phyloP scores from a whole-genome alignment of 2,329 filamentous ascomycete genomes.

The Clathrospora elynae region DNA sequence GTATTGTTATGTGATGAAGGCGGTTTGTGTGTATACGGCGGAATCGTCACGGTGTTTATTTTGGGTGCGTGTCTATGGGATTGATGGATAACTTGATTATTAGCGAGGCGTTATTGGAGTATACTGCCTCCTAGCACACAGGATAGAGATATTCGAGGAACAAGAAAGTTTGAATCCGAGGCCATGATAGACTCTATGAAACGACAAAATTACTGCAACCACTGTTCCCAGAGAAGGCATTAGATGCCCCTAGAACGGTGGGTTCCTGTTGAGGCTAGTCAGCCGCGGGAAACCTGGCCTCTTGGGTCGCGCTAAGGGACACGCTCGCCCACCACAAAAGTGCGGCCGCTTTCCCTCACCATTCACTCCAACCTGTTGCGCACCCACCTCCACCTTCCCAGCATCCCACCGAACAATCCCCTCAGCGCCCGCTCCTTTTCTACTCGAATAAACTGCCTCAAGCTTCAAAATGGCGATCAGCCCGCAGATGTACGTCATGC shows the following conservation, averaged over 20 bases:
- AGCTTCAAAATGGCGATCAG: constrained; percentile 43
- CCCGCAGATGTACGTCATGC: constrained; percentile 43
- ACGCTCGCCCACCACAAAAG: constrained; percentile 33
- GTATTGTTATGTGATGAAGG: constrained; percentile 50
- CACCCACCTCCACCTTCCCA: constrained; percentile 13
- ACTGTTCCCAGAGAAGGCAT: constrained; percentile 37
- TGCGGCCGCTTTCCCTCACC: constrained; percentile 14
- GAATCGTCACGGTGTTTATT: constrained; percentile 1
- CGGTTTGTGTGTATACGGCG: not conserved
- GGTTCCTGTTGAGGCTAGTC: constrained; percentile 26
- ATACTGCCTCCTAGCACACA: not conserved
- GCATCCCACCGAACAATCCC: constrained; percentile 2
- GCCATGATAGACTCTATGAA: not conserved
- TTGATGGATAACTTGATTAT: constrained; percentile 12
- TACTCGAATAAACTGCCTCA: not conserved
- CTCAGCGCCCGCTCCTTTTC: constrained; percentile 1
- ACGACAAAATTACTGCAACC: no score
- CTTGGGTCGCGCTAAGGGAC: constrained; percentile 27
- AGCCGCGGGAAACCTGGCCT: constrained; percentile 35
- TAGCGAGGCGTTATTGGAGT: constrained; percentile 34
- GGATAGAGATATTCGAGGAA: not conserved
- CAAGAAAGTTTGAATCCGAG: not conserved
- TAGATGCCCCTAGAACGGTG: constrained; percentile 33
- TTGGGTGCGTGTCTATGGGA: not conserved
- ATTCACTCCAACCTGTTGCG: constrained; percentile 21